Evolutionary conservation across 257 asterid genomes (phyloP).

Genomic region (Cinchona pubescens): DNA sequence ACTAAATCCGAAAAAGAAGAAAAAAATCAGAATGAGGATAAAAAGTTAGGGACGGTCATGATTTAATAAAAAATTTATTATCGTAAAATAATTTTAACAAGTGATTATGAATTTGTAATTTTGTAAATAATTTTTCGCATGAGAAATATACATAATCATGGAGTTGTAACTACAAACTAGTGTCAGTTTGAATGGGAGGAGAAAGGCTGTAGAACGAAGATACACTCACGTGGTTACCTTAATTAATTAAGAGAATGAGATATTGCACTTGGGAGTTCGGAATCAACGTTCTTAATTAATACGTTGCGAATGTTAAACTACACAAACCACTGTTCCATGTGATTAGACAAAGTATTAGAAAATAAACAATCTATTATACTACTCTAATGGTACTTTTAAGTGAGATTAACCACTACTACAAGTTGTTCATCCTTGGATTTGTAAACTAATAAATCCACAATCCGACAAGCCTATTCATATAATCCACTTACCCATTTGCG

Average conservation of each 20-base stretch:
- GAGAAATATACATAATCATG: too few species aligned
- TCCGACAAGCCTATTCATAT: conserved; percentile 11
- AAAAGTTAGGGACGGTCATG: too few species aligned
- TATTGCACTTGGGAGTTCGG: not conserved
- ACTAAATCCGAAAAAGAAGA: too few species aligned
- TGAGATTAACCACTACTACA: not conserved
- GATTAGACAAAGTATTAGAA: too few species aligned
- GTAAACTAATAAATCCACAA: not conserved
- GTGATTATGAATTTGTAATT: too few species aligned
- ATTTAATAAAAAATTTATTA: too few species aligned
- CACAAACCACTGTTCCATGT: not conserved
- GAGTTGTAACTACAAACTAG: too few species aligned
- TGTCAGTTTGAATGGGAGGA: too few species aligned
- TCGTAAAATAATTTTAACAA: too few species aligned
- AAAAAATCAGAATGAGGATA: too few species aligned
- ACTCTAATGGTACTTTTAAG: not conserved
- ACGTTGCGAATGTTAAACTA: conserved; percentile 8
- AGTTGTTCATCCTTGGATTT: not conserved
- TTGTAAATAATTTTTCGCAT: too few species aligned
- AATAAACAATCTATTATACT: not conserved
- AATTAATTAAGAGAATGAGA: conserved; percentile 17
- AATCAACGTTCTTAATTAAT: conserved; percentile 8
- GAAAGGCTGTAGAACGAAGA: not conserved
- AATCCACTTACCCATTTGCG: conserved; percentile 14
- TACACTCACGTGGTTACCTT: conserved; percentile 15